Conservation (phyloP, 176 grass and related monocot genomes). For the Triticum urartu region DNA sequence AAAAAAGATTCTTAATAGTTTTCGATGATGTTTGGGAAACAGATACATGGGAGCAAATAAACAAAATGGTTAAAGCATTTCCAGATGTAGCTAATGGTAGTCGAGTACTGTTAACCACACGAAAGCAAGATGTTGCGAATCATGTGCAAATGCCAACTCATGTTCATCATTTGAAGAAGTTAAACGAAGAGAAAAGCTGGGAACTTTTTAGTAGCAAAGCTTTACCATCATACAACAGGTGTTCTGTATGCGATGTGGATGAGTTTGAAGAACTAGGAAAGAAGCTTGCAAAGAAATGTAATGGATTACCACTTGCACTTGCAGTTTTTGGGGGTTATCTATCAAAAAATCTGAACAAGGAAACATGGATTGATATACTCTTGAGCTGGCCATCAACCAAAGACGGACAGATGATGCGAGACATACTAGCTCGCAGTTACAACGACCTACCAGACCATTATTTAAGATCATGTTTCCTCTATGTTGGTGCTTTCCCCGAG, state of each 20-base stretch:
- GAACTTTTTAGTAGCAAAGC: constrained; percentile 4
- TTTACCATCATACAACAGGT: neutral
- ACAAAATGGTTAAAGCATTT: neutral
- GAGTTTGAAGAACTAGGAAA: neutral
- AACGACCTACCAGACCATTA: constrained; percentile 3
- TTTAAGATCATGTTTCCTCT: constrained; percentile 3
- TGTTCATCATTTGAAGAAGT: neutral
- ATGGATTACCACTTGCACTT: constrained; percentile 3
- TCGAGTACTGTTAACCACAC: constrained; percentile 1
- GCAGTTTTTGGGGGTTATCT: neutral
- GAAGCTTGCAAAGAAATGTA: neutral
- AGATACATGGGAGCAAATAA: neutral
- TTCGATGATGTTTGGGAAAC: neutral
- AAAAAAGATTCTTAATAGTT: neutral
- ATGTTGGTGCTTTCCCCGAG: constrained; percentile 4
- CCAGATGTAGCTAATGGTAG: neutral
- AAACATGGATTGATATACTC: neutral
- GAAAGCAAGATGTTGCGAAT: neutral
- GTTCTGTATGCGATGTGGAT: neutral
- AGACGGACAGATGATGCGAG: neutral
- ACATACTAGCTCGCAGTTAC: constrained; percentile 12
- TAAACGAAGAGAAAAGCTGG: neutral
- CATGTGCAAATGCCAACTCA: neutral
- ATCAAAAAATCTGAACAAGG: neutral
- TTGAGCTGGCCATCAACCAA: neutral